Evolutionary conservation across 202 grass and related monocot species (phyloP).

Genomic region (Panicum hallii): DNA sequence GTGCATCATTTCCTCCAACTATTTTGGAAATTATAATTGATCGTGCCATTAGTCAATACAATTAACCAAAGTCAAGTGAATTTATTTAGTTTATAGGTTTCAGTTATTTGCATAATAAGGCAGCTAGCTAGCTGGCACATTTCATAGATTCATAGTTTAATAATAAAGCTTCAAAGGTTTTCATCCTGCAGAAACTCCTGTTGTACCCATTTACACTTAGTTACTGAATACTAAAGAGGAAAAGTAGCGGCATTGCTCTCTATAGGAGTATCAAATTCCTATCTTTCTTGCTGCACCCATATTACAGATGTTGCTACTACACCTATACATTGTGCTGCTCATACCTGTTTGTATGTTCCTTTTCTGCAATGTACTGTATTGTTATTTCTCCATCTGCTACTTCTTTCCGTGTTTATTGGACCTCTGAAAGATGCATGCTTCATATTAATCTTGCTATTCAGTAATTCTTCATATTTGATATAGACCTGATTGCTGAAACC

Average conservation of each 20-base stretch:
- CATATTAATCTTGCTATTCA: constrained; percentile 6
- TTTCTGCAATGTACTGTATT: constrained; percentile 18
- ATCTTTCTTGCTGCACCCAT: not conserved
- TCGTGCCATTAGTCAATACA: not conserved
- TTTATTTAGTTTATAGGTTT: not conserved
- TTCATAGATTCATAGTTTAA: not conserved
- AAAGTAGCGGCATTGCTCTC: not conserved
- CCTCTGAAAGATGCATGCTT: not conserved
- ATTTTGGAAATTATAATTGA: not conserved
- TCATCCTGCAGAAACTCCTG: not conserved
- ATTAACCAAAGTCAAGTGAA: not conserved
- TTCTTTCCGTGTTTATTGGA: not conserved
- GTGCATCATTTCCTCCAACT: not conserved
- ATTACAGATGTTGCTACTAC: not conserved
- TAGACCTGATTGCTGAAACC: not conserved
- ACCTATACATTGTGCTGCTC: not conserved
- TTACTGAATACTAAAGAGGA: constrained; percentile 12
- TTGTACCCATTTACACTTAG: not conserved
- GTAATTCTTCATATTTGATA: not conserved
- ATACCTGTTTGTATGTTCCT: not conserved
- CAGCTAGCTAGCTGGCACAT: not conserved
- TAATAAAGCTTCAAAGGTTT: not conserved
- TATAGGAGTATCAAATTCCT: constrained; percentile 8
- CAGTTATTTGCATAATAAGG: constrained; percentile 14
- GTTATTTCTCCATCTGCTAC: not conserved